A percentile compares a stretch with the other conserved stretches of the same genome.
phyloP scores from a whole-genome alignment of 1,139 yeast genomes.

The Kurtzmaniella natalensis region DNA sequence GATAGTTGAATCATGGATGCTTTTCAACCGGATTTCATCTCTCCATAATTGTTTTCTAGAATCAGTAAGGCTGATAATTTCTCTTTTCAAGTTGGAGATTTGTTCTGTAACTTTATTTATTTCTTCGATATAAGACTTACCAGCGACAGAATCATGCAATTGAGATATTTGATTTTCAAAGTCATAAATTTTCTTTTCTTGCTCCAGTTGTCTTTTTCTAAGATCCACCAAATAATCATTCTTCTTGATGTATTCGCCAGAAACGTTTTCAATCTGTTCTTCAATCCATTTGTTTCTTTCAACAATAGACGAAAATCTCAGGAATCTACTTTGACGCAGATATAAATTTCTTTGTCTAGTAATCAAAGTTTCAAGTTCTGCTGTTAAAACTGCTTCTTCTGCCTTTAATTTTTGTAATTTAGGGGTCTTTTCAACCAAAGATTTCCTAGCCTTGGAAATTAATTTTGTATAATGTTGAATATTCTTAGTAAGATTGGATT shows the following conservation, averaged over 20 bases:
- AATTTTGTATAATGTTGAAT: slow-evolving; percentile 17
- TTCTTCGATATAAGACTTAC: slow-evolving; percentile 21
- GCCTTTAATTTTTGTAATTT: slow-evolving; percentile 32
- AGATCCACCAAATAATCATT: slow-evolving; percentile 18
- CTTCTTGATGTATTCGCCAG: slow-evolving; percentile 13
- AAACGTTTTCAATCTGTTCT: slow-evolving; percentile 21
- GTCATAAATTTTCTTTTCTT: slow-evolving; percentile 16
- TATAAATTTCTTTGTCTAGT: slow-evolving; percentile 61
- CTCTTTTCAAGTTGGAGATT: slow-evolving; percentile 29
- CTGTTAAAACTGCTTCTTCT: slow-evolving; percentile 39
- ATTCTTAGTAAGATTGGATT: slow-evolving; percentile 13
- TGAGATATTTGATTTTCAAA: slow-evolving; percentile 27
- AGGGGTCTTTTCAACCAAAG: slow-evolving; percentile 34
- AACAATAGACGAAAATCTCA: slow-evolving; percentile 49
- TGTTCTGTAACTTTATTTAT: slow-evolving; percentile 20
- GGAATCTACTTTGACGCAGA: slow-evolving; percentile 70
- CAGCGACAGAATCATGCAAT: slow-evolving; percentile 34
- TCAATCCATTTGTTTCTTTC: slow-evolving; percentile 73
- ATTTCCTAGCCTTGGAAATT: slow-evolving; percentile 19
- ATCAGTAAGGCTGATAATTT: slow-evolving; percentile 51
- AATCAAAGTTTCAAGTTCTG: slow-evolving; percentile 39
- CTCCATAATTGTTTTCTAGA: slow-evolving; percentile 75
- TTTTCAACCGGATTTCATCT: slow-evolving; percentile 61
- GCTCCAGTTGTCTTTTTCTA: slow-evolving; percentile 15
- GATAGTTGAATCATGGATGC: slow-evolving; percentile 50